Conservation (phyloP, 768 basidiomycete species). For the Porphyrellus cyaneotinctus region DNA sequence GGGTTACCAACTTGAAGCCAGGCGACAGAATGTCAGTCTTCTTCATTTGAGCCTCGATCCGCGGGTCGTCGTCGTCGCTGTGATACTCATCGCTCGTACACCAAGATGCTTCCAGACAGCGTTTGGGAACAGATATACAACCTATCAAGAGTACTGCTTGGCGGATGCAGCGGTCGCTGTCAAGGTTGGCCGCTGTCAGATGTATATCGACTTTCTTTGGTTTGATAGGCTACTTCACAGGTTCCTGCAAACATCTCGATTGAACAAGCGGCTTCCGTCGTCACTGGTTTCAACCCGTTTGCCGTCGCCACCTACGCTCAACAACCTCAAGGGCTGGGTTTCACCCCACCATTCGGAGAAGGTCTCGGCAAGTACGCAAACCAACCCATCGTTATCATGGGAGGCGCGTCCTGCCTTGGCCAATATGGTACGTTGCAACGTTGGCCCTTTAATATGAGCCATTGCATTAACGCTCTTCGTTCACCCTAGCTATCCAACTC, state of each 20-base stretch:
- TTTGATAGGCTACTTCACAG: slow-evolving; percentile 7
- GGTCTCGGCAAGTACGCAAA: slow-evolving; percentile 30
- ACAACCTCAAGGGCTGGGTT: slow-evolving; percentile 24
- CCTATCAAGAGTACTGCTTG: slow-evolving; percentile 25
- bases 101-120: slow-evolving; percentile 8
- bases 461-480: neutral
- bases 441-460: too few relatives aligned
- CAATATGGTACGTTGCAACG: slow-evolving; percentile 28
- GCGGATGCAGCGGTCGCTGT: slow-evolving; percentile 13
- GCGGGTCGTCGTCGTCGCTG: neutral
- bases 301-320: slow-evolving; percentile 31
- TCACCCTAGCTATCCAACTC: slow-evolving; percentile 29
- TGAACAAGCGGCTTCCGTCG: slow-evolving; percentile 36
- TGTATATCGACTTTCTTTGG: neutral
- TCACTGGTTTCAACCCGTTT: slow-evolving; percentile 31
- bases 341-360: slow-evolving; percentile 27
- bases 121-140: slow-evolving; percentile 9
- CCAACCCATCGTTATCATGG: slow-evolving; percentile 34
- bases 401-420: slow-evolving; percentile 37
- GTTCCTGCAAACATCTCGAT: slow-evolving; percentile 34
- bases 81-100: neutral
- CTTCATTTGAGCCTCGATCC: neutral
- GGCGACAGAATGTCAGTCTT: slow-evolving; percentile 30
- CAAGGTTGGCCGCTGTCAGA: slow-evolving; percentile 8
- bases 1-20: slow-evolving; percentile 29